Base-by-base conservation (phyloP, 1,284 basidiomycete species). In the Fomitopsis pinicola region DNA sequence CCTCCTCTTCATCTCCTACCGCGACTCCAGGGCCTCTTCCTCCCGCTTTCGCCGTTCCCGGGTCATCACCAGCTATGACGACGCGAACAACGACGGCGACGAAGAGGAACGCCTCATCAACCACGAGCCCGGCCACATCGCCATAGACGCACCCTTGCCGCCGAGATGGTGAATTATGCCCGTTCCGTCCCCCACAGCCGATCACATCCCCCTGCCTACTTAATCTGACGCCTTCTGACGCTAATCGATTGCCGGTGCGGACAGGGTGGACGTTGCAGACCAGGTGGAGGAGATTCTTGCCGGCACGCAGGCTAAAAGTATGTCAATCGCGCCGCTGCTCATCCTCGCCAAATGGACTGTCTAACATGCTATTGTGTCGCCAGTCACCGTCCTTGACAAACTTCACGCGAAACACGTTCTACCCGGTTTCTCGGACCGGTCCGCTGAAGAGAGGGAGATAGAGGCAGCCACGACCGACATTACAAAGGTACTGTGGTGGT, bases 361-460 rank as follows among this genome's bases (percentile, higher is more conserved):
- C 15, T 46, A 48, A 48, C 59, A 48, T 60, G 48, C 57, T 59
- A 54, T 42, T 58, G 54, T 58, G 54, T 60, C 62, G 57, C 55
- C 69, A 96, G 91, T 97, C 73, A 71, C 82, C 30, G 76, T 85
- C 7, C 87, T 98, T 52, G 96, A 98, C 74, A 95, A 92, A 72
- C 85, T 99, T 9, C 96, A 99, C 69, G 91, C 95, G 63, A 97
- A 95, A 74, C 96, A 98, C 74, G 89, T 92, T 59, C 84, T 99
- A 3, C 97, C 97, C 63, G 95, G 95, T 2, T 99, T 99, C 74
- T 85, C 93, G 71, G 97, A 99, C 82, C 91, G 97, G 60, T 84
- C 91, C 1, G 85, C 86, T 15, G 96, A 99, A 76, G 97, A 99
- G 77, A 84, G 88, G 66, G 95, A 98, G 73, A 99, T 99, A 65